Evolutionary conservation across 2,329 filamentous ascomycete species (phyloP).

Genomic region (Gnomoniopsis sp.): DNA sequence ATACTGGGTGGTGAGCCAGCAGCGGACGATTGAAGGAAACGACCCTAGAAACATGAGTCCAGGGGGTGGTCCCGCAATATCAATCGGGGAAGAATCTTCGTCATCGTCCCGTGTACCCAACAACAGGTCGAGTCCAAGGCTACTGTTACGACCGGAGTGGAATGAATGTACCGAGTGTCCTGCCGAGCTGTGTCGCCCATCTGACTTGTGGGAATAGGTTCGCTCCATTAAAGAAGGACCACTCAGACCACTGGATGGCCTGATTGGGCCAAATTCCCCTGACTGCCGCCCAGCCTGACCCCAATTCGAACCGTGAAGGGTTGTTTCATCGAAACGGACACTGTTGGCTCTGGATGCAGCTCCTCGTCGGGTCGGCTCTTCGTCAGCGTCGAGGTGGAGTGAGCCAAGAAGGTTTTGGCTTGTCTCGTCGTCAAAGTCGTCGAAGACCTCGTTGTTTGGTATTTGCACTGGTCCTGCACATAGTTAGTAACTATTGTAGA

Average conservation of each 20-base stretch:
- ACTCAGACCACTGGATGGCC: constrained; percentile 77
- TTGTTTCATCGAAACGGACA: constrained; percentile 95
- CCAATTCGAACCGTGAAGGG: constrained; percentile 83
- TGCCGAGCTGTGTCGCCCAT: constrained; percentile 91
- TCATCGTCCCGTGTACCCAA: constrained; percentile 52
- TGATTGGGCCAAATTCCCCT: constrained; percentile 72
- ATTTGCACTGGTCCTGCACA: constrained; percentile 71
- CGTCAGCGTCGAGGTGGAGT: constrained; percentile 81
- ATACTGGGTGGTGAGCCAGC: constrained; percentile 89
- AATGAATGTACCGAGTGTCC: constrained; percentile 69
- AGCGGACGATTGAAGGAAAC: constrained; percentile 90
- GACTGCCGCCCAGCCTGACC: constrained; percentile 77
- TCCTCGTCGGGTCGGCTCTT: constrained; percentile 79
- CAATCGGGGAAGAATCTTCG: constrained; percentile 54
- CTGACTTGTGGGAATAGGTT: constrained; percentile 89
- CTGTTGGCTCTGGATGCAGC: constrained; percentile 92
- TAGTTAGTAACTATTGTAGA: constrained; percentile 17
- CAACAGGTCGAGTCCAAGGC: constrained; percentile 75
- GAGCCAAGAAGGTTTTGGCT: constrained; percentile 75
- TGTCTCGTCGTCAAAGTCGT: constrained; percentile 78
- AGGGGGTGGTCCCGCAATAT: constrained; percentile 73
- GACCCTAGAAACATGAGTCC: constrained; percentile 83
- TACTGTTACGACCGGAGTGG: constrained; percentile 81
- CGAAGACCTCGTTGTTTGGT: constrained; percentile 79
- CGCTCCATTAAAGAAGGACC: constrained; percentile 83